Evolutionary conservation across 2,329 filamentous ascomycete genomes (phyloP).

Genomic region (Fusarium sp.): DNA sequence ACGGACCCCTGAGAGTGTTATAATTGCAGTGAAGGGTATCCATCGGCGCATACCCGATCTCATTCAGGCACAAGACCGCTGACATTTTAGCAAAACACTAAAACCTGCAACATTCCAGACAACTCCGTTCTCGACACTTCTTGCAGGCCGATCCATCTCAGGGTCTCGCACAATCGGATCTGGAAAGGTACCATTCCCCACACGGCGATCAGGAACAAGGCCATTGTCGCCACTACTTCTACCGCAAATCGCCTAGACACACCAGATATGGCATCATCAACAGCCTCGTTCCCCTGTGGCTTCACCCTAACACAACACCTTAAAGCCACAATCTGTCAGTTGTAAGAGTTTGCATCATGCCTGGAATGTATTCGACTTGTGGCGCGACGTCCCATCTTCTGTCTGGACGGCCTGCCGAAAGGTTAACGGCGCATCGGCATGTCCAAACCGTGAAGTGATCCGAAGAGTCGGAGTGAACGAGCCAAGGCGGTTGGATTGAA

Average conservation of each 20-base stretch:
- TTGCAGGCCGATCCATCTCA: accelerated
- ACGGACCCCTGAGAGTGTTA: background rate
- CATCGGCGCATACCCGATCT: too few relatives aligned
- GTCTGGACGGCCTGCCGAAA: background rate
- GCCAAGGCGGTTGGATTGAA: background rate
- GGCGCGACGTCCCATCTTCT: constrained; percentile 2
- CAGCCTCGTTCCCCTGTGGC: constrained; percentile 1
- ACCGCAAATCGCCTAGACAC: constrained; percentile 5
- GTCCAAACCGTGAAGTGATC: background rate
- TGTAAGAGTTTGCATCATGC: background rate
- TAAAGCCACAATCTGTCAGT: background rate
- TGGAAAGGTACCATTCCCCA: background rate
- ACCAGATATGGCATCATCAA: background rate
- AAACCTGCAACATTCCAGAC: background rate
- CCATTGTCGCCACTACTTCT: constrained; percentile 9
- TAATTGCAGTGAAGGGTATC: background rate
- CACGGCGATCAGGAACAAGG: constrained; percentile 15
- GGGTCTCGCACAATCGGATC: background rate
- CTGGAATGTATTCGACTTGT: constrained; percentile 19
- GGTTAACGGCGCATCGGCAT: constrained; percentile 16
- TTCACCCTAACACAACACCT: background rate
- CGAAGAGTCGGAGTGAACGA: background rate
- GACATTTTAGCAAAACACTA: background rate
- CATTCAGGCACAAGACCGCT: background rate
- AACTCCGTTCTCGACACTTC: background rate